Evolutionary conservation across 805 yeast species (phyloP), one percentile per base, ranked within the genome.

Genomic region (Wickerhamomyces chambardii): DNA sequence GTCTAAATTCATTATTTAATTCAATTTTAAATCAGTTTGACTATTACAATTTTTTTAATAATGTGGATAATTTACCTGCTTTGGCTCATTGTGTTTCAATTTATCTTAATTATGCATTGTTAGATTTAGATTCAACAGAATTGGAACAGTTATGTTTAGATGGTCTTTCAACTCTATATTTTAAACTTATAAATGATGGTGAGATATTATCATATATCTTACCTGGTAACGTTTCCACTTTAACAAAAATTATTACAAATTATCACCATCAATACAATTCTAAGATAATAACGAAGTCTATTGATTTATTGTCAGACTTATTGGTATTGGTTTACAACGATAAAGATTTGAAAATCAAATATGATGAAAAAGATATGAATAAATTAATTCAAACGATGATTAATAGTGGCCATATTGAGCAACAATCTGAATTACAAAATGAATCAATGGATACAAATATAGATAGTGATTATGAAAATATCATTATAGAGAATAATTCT

Each of bases 191-290:
- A 30, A 33, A 55, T 15, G 68, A 70, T 47, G 77, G 76, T 11
- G 78, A 73, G 37, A 47, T 63, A 3, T 34, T 72, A 4, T 69
- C 77, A 0, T 59, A 63, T 43, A 61, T 73, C 33, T 46, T 72
- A 16, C 79, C 79, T 0, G 78, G 78, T 3, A 68, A 59, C 28
- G 66, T 72, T 0, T 72, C 78, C 0, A 43, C 56, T 0, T 43
- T 71, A 29, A 55, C 68, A 2, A 72, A 66, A 36, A 39, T 68
- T 5, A 36, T 68, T 0, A 36, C 52, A 0, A 39, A 45, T 8
- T 51, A 58, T 4, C 61, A 63, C 10, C 10, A 19, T 19, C 22
- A 44, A 14, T 53, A 62, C 2, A 69, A 70, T 35, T 64, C 58
- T 35, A 53, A 57, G 15, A 64, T 68, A 0, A 38, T 61, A 1